These are phyloP conservation scores for Pythium coloratum DNA, from an alignment of 352 stramenopile genomes.

Conservation along the genomic window DNA sequence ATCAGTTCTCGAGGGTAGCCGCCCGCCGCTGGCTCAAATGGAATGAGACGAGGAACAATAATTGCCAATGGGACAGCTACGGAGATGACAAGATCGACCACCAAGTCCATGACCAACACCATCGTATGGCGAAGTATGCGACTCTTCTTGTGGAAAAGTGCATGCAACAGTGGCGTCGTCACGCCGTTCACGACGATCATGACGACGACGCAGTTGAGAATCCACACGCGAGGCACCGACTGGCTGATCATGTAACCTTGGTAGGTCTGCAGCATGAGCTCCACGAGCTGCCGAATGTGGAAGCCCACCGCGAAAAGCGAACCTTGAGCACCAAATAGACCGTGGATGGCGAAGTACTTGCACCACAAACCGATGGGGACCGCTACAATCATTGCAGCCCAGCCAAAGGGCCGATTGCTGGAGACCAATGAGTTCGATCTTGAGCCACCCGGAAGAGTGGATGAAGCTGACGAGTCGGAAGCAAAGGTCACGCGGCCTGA, in stretches of 20 bases:
- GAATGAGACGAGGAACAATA: conserved; percentile 1
- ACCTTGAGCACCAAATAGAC: not conserved
- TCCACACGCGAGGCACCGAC: not conserved
- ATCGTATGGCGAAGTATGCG: not conserved
- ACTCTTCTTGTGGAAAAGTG: not conserved
- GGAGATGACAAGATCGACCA: not conserved
- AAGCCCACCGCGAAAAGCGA: not conserved
- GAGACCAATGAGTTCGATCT: too few relatives aligned
- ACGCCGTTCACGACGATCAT: conserved; percentile 3
- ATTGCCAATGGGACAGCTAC: not conserved
- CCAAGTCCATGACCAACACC: not conserved
- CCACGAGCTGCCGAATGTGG: conserved; percentile 7
- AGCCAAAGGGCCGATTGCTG: not conserved
- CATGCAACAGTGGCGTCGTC: not conserved
- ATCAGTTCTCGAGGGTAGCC: conserved; percentile 5
- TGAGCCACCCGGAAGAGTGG: too few relatives aligned
- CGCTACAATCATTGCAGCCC: not conserved
- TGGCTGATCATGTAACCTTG: conserved; percentile 10
- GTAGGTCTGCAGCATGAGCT: conserved; percentile 11
- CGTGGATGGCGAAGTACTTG: not conserved
- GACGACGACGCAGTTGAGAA: conserved; percentile 6
- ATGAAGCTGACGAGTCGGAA: not conserved
- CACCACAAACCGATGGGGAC: not conserved
- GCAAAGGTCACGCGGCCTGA: not conserved
- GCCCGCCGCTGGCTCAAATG: not conserved